These are phyloP conservation scores for Apocynum venetum DNA, from an alignment of 257 asterid species.

Conservation along the genomic window DNA sequence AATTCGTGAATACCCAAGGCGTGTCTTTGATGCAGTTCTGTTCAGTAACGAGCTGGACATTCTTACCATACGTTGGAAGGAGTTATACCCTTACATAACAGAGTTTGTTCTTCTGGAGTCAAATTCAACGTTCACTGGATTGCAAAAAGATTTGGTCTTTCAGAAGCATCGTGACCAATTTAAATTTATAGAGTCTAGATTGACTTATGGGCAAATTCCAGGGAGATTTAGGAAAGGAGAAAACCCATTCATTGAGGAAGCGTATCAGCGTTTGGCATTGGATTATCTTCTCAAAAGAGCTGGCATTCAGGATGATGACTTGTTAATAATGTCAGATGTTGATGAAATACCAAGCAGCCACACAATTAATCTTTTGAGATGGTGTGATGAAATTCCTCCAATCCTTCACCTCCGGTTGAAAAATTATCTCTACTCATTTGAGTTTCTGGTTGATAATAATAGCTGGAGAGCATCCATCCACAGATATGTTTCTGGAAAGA, in stretches of 20 bases:
- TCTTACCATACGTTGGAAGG: conserved; percentile 76
- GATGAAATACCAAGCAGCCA: conserved; percentile 80
- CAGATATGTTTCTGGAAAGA: conserved; percentile 64
- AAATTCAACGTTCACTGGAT: conserved; percentile 77
- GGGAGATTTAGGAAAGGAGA: conserved; percentile 73
- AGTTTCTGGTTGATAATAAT: conserved; percentile 64
- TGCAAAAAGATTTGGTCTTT: conserved; percentile 60
- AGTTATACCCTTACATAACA: conserved; percentile 61
- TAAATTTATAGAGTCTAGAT: conserved; percentile 55
- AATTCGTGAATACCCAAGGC: conserved; percentile 71
- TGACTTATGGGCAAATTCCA: conserved; percentile 72
- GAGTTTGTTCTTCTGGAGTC: conserved; percentile 80
- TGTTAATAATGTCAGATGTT: conserved; percentile 74
- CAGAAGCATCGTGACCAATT: conserved; percentile 46
- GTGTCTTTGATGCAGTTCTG: conserved; percentile 75
- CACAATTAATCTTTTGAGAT: conserved; percentile 71
- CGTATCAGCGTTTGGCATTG: conserved; percentile 73
- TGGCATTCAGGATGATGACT: conserved; percentile 73
- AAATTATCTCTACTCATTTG: conserved; percentile 73
- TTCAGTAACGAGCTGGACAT: conserved; percentile 78
- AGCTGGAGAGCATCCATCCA: conserved; percentile 89
- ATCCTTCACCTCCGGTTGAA: conserved; percentile 70
- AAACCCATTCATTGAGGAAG: conserved; percentile 81
- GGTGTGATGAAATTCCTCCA: conserved; percentile 73
- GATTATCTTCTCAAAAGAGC: conserved; percentile 82